phyloP scores from a whole-genome alignment of 1,139 yeast genomes.

The Nadsonia commutata region DNA sequence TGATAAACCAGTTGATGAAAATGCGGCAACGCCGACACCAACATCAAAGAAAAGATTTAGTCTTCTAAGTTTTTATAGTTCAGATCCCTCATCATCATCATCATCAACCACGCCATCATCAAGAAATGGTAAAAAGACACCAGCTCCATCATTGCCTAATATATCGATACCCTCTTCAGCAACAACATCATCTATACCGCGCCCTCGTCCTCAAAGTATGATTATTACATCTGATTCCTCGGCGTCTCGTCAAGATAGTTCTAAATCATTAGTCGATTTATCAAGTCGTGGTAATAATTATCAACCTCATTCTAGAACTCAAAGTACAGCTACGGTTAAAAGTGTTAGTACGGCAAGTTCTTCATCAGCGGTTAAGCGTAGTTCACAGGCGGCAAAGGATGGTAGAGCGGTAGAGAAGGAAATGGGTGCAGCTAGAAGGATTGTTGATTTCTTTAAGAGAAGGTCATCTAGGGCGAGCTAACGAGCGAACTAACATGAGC shows the following conservation, averaged over 20 bases:
- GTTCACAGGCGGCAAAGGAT: background rate
- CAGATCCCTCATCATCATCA: background rate
- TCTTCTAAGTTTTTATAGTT: background rate
- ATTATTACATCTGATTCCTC: background rate
- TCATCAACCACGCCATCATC: no score
- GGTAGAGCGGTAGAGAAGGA: background rate
- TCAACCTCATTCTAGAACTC: no score
- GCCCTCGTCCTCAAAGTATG: background rate
- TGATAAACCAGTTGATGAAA: no score
- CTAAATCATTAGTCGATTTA: no score
- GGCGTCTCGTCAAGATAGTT: no score
- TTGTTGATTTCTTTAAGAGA: background rate
- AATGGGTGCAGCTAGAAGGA: background rate
- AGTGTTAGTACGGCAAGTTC: no score
- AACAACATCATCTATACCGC: background rate
- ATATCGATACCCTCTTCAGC: no score
- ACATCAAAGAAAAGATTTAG: background rate
- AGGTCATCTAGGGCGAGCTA: no score
- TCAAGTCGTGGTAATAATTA: no score
- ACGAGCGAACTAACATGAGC: no score
- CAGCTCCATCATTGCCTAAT: background rate
- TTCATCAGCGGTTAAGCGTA: background rate
- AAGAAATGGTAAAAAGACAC: no score
- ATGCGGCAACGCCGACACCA: background rate
- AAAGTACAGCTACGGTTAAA: no score